Conservation (phyloP, 805 yeast genomes). For the Candida vartiovaarae region DNA sequence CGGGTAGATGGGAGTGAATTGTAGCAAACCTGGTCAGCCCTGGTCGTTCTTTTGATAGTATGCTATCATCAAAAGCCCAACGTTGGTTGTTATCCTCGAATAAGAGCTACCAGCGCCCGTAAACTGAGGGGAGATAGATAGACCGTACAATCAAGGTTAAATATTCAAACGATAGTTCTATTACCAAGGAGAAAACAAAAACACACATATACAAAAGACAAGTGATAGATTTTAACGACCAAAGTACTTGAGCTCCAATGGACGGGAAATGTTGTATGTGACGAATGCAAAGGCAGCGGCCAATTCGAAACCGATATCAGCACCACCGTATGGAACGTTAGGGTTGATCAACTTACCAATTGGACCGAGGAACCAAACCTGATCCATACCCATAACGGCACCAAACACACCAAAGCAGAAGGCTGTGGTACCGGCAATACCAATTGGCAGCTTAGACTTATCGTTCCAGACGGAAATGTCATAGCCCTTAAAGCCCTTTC, state of each 20-base stretch:
- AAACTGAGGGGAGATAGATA: too few relatives aligned
- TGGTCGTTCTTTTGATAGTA: too few relatives aligned
- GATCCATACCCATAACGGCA: conserved; percentile 81
- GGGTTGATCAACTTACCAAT: conserved; percentile 54
- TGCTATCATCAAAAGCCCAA: too few relatives aligned
- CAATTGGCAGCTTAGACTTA: conserved; percentile 56
- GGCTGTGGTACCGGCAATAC: conserved; percentile 70
- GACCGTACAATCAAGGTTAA: too few relatives aligned
- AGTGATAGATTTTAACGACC: conserved; percentile 29
- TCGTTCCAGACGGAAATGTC: conserved; percentile 57
- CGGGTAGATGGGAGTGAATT: too few relatives aligned
- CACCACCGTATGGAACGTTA: conserved; percentile 40
- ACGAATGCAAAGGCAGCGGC: conserved; percentile 62
- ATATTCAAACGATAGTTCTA: too few relatives aligned
- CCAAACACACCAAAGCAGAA: conserved; percentile 83
- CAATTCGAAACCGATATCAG: conserved; percentile 84
- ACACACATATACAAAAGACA: too few relatives aligned
- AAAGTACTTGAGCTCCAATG: conserved; percentile 60
- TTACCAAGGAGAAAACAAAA: too few relatives aligned
- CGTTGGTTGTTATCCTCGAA: too few relatives aligned
- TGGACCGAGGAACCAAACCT: conserved; percentile 76
- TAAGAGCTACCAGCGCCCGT: too few relatives aligned
- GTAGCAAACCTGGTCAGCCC: too few relatives aligned
- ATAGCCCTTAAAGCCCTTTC: conserved; percentile 54
- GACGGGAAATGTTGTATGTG: conserved; percentile 53